Conservation (phyloP, 163 green algal genomes). For the Picocystis sp. region DNA sequence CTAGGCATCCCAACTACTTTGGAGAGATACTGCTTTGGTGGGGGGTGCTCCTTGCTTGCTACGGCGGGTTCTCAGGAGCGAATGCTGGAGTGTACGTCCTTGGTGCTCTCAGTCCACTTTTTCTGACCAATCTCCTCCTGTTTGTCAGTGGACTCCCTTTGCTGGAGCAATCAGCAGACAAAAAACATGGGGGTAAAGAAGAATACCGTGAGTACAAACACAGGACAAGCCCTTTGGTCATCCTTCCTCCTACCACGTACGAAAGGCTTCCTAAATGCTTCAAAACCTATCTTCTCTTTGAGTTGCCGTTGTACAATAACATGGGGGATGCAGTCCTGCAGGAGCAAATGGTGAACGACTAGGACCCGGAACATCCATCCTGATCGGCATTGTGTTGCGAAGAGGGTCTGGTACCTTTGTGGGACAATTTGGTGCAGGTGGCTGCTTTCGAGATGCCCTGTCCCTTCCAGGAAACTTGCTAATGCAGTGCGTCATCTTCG, state of each 20-base stretch:
- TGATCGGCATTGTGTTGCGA: too few relatives aligned
- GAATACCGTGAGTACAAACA: constrained; percentile 9
- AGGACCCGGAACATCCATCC: too few relatives aligned
- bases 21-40: constrained; percentile 19
- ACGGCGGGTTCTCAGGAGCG: constrained; percentile 1
- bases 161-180: constrained; percentile 7
- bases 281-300: neutral
- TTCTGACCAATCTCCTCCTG: constrained; percentile 4
- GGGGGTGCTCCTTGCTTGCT: constrained; percentile 7
- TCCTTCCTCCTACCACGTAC: neutral
- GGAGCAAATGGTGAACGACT: too few relatives aligned
- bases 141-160: constrained; percentile 6
- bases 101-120: neutral
- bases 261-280: neutral
- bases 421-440: too few relatives aligned
- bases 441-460: too few relatives aligned
- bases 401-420: too few relatives aligned
- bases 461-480: too few relatives aligned
- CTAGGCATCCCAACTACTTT: constrained; percentile 27
- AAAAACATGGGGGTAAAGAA: constrained; percentile 6
- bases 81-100: too few relatives aligned
- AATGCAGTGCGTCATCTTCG: too few relatives aligned
- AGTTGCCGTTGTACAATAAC: constrained; percentile 1
- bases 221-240: constrained; percentile 6
- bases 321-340: neutral